A percentile compares a stretch with the other conserved stretches of the same genome.
Conservation (phyloP, 148 eudicot genomes). For the Rhododendron molle region DNA sequence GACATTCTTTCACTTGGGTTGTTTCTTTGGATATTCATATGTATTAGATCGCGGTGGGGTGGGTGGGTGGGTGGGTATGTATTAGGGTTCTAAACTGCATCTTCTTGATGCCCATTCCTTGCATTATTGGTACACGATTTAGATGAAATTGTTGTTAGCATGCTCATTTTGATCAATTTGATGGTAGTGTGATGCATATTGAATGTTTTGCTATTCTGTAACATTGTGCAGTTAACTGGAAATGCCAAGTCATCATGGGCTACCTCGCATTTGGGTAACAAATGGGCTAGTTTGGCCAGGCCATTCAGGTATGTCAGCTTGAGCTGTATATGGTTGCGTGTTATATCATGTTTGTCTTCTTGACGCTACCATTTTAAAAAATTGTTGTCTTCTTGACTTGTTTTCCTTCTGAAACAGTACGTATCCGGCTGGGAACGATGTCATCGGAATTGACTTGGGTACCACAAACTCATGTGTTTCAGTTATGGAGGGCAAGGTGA, state of each 20-base stretch:
- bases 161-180: not conserved
- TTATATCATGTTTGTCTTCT: not conserved
- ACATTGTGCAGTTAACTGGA: conserved; percentile 50
- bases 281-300: conserved; percentile 56
- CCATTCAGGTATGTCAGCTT: conserved; percentile 62
- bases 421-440: conserved; percentile 75
- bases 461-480: conserved; percentile 95
- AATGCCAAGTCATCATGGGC: conserved; percentile 48
- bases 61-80: too few relatives aligned
- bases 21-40: too few relatives aligned
- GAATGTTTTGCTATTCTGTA: not conserved
- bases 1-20: too few relatives aligned
- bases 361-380: too few relatives aligned
- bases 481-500: conserved; percentile 97
- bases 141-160: not conserved
- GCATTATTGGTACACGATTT: not conserved
- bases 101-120: not conserved
- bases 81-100: not conserved
- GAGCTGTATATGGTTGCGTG: not conserved
- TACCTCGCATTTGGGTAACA: conserved; percentile 44
- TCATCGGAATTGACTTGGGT: conserved; percentile 96
- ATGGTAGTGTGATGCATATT: not conserved
- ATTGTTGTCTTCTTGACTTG: not conserved
- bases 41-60: too few relatives aligned
- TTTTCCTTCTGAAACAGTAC: conserved; percentile 35